These are phyloP conservation scores for Fusarium sp. DNA, from an alignment of 2,329 filamentous ascomycete genomes.

Conservation along the genomic window DNA sequence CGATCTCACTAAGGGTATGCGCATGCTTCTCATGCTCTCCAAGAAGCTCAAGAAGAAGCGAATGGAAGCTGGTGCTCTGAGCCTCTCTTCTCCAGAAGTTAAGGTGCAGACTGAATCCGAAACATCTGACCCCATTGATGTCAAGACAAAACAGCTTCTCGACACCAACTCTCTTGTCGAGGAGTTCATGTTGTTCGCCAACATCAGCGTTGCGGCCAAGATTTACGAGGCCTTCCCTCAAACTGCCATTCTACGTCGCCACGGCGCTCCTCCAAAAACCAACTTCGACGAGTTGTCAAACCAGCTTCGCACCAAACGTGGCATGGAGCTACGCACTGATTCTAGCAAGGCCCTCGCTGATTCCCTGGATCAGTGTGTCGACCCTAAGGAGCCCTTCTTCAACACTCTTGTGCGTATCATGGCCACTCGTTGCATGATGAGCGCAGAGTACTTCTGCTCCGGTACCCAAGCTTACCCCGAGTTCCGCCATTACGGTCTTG, in stretches of 20 bases:
- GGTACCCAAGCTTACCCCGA: constrained; percentile 93
- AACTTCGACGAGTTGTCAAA: constrained; percentile 96
- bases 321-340: constrained; percentile 82
- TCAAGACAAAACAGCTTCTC: constrained; percentile 93
- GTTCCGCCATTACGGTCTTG: constrained; percentile 96
- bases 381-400: constrained; percentile 89
- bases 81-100: constrained; percentile 97
- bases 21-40: constrained; percentile 85
- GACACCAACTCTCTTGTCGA: constrained; percentile 98
- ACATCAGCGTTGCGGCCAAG: constrained; percentile 90
- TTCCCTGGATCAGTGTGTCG: constrained; percentile 86
- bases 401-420: constrained; percentile 98
- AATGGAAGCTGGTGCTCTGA: constrained; percentile 94
- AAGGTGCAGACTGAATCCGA: constrained; percentile 95
- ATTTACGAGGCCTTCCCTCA: constrained; percentile 95
- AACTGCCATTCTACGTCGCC: constrained; percentile 91
- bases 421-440: constrained; percentile 99
- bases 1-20: constrained; percentile 90
- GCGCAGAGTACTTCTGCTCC: constrained; percentile 97
- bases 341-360: constrained; percentile 94
- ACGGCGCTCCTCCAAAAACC: constrained; percentile 90
- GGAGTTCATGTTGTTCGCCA: constrained; percentile 99
- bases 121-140: constrained; percentile 93
- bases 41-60: constrained; percentile 95
- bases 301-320: constrained; percentile 89